Evolutionary conservation across 257 asterid genomes (phyloP).

Genomic region (Nicotiana tomentosiformis): DNA sequence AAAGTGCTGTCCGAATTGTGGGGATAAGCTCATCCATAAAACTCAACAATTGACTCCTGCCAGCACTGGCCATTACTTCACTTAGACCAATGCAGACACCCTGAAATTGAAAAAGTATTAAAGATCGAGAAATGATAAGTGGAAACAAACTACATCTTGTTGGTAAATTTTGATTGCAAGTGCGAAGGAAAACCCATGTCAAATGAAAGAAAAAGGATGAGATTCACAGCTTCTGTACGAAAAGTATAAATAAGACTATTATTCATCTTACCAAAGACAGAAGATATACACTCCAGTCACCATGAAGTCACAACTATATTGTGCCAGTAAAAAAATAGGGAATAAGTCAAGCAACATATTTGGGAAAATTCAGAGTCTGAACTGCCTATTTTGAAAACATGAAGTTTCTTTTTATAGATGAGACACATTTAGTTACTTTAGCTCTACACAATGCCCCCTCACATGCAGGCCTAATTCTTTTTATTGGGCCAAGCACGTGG

Average conservation of each 20-base stretch:
- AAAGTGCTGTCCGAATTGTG: slow-evolving; percentile 91
- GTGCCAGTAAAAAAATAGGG: background rate
- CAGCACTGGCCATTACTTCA: slow-evolving; percentile 98
- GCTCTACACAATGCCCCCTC: background rate
- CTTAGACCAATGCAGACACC: slow-evolving; percentile 98
- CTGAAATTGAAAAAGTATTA: slow-evolving; percentile 35
- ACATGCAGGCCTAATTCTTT: background rate
- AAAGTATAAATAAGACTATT: background rate
- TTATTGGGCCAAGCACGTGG: background rate
- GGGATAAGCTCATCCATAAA: slow-evolving; percentile 91
- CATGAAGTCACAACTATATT: background rate
- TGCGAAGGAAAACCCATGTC: background rate
- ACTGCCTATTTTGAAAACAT: background rate
- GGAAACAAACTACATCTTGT: slow-evolving; percentile 1
- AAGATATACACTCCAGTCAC: background rate
- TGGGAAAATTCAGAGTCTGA: background rate
- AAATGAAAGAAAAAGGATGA: background rate
- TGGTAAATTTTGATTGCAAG: background rate
- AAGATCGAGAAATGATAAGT: background rate
- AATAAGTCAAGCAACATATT: background rate
- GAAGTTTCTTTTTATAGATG: background rate
- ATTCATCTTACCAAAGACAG: background rate
- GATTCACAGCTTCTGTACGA: background rate
- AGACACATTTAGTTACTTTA: background rate
- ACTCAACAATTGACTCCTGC: slow-evolving; percentile 82